A percentile compares a stretch with the other conserved stretches of the same genome.
Evolutionary conservation across 2,329 filamentous ascomycete genomes (phyloP).

Genomic region (Achaetomium macrosporum): DNA sequence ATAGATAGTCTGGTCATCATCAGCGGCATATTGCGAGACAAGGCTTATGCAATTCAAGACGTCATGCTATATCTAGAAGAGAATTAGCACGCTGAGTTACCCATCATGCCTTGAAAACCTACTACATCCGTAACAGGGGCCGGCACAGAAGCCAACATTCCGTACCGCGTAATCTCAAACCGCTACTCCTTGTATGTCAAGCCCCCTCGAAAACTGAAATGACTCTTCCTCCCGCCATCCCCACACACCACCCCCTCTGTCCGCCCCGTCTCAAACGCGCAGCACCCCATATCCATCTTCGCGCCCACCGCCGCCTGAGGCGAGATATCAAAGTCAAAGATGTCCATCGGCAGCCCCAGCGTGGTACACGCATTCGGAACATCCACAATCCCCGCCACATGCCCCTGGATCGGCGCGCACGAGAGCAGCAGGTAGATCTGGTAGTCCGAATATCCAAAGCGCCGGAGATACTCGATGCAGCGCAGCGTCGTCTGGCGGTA

Average conservation of each 20-base stretch:
- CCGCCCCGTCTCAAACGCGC: conserved; percentile 55
- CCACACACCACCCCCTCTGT: conserved; percentile 38
- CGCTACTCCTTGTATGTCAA: conserved; percentile 40
- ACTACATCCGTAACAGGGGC: too few relatives aligned
- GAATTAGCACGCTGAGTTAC: too few relatives aligned
- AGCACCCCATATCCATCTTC: conserved; percentile 62
- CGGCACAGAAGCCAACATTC: too few relatives aligned
- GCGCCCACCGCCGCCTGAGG: conserved; percentile 35
- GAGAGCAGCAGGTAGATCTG: conserved; percentile 82
- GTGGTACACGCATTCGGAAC: conserved; percentile 91
- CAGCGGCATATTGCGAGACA: too few relatives aligned
- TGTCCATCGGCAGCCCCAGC: conserved; percentile 81
- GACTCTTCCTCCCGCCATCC: conserved; percentile 31
- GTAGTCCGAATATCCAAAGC: conserved; percentile 66
- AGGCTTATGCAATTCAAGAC: too few relatives aligned
- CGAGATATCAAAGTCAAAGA: conserved; percentile 89
- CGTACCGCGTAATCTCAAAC: too few relatives aligned
- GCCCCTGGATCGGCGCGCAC: conserved; percentile 80
- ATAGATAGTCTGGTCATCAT: too few relatives aligned
- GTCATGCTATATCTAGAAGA: too few relatives aligned
- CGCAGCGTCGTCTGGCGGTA: conserved; percentile 75
- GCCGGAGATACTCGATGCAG: conserved; percentile 71
- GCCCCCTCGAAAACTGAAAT: conserved; percentile 46
- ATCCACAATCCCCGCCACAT: conserved; percentile 84
- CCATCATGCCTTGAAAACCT: too few relatives aligned